Base-by-base conservation (phyloP, 75 land plant genomes). In the Selaginella moellendorffii region DNA sequence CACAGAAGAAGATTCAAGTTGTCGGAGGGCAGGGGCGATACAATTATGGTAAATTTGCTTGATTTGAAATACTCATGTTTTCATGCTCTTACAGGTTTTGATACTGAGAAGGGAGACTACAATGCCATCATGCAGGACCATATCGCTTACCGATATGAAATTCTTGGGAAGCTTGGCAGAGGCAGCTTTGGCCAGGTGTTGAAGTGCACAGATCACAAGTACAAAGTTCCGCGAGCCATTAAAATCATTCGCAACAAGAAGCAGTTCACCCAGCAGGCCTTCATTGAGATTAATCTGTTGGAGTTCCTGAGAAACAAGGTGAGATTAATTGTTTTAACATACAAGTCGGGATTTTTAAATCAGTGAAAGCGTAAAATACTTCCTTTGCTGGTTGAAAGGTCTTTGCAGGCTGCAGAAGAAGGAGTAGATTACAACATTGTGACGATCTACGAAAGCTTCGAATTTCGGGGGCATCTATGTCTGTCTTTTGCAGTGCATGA, bases 171-270 rank as follows among this genome's bases (percentile, higher is more conserved):
- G 26, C 54, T 74, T 20, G 76, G 76, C 9, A 74, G 69, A 60
- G 76, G 76, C 20, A 74, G 76, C 28, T 74, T 74, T 52, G 76
- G 76, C 10, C 72, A 74, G 58, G 76, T 74, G 1, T 61, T 74
- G 9, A 74, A 74, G 61, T 74, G 76, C 54, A 46, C 12, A 0
- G 76, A 74, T 52, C 76, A 74, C 72, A 74, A 74, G 62, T 60
- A 63, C 67, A 74, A 69, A 51, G 72, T 69, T 21, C 56, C 64
- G 29, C 25, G 76, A 60, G 76, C 76, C 24, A 65, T 74, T 14
- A 74, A 74, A 58, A 70, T 74, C 36, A 69, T 74, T 24, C 76
- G 76, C 27, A 74, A 74, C 36, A 74, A 74, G 28, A 62, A 70
- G 27, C 66, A 66, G 28, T 74, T 74, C 21, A 70, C 68, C 30